Percentiles rank a stretch among this genome's conserved stretches.
phyloP scores from a whole-genome alignment of 106 monocot species.

The Apostasia shenzhenica region DNA sequence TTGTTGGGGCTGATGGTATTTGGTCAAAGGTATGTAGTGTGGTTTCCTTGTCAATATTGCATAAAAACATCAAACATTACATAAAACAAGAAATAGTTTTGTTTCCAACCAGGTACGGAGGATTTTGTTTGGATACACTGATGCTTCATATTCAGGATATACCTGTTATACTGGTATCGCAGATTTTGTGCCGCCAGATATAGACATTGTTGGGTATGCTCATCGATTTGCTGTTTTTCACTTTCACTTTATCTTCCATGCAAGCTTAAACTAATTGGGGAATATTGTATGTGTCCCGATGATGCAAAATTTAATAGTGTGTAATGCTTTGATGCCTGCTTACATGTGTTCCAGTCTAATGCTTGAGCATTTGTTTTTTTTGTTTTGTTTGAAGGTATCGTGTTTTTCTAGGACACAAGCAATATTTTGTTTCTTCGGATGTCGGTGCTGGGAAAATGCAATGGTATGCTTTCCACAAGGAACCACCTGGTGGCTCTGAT shows the following conservation, averaged over 20 bases:
- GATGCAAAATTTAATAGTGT: not conserved
- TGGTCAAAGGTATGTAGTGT: slow-evolving; percentile 63
- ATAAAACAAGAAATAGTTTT: not conserved
- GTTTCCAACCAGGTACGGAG: slow-evolving; percentile 50
- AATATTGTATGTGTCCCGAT: not conserved
- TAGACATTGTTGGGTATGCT: slow-evolving; percentile 89
- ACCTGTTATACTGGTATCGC: slow-evolving; percentile 99
- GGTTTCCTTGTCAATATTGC: not conserved
- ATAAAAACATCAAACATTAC: not conserved
- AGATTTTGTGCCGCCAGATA: slow-evolving; percentile 96
- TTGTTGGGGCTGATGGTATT: slow-evolving; percentile 98
- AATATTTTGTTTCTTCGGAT: slow-evolving; percentile 99
- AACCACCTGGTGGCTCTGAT: slow-evolving; percentile 87
- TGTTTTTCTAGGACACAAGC: slow-evolving; percentile 98
- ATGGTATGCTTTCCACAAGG: slow-evolving; percentile 99
- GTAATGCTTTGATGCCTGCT: not conserved
- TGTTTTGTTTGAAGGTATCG: slow-evolving; percentile 58
- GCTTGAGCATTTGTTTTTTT: slow-evolving; percentile 8
- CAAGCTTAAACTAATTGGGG: not conserved
- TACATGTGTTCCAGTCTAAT: not conserved
- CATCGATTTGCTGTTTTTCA: not conserved
- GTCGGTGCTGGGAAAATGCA: slow-evolving; percentile 99
- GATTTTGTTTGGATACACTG: slow-evolving; percentile 64
- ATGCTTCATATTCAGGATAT: slow-evolving; percentile 86
- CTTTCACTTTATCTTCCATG: not conserved